Percentiles rank a stretch among this genome's conserved stretches.
Evolutionary conservation across 768 basidiomycete genomes (phyloP).

Genomic region (Lactarius hengduanensis): DNA sequence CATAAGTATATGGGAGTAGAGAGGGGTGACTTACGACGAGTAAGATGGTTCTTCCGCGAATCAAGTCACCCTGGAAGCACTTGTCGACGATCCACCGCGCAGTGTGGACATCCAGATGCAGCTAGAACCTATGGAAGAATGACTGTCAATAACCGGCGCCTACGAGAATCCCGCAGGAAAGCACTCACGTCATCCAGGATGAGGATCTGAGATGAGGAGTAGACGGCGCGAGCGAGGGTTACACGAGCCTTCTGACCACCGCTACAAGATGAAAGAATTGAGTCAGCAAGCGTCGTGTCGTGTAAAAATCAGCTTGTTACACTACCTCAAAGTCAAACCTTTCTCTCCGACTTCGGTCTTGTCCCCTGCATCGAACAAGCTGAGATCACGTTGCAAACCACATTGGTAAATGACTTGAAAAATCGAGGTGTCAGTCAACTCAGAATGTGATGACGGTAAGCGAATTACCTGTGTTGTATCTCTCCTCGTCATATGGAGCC

Average conservation of each 20-base stretch:
- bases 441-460: background rate
- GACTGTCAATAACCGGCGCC: background rate
- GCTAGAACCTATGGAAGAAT: slow-evolving; percentile 39
- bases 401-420: slow-evolving; percentile 30
- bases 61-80: slow-evolving; percentile 47
- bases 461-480: slow-evolving; percentile 42
- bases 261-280: slow-evolving; percentile 27
- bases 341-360: slow-evolving; percentile 60
- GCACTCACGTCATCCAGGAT: slow-evolving; percentile 66
- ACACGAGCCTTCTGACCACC: slow-evolving; percentile 62
- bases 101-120: slow-evolving; percentile 54
- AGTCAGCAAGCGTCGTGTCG: background rate
- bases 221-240: slow-evolving; percentile 57
- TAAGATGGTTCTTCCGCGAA: slow-evolving; percentile 50
- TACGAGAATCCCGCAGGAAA: background rate
- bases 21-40: slow-evolving; percentile 43
- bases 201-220: slow-evolving; percentile 58
- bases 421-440: background rate
- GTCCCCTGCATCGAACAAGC: slow-evolving; percentile 49
- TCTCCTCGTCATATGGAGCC: slow-evolving; percentile 42
- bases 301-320: background rate
- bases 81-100: slow-evolving; percentile 51
- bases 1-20: background rate
- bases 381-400: slow-evolving; percentile 41
- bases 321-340: slow-evolving; percentile 45